Evolutionary conservation across 768 basidiomycete genomes (phyloP).

Genomic region (Mycena capillaripes): DNA sequence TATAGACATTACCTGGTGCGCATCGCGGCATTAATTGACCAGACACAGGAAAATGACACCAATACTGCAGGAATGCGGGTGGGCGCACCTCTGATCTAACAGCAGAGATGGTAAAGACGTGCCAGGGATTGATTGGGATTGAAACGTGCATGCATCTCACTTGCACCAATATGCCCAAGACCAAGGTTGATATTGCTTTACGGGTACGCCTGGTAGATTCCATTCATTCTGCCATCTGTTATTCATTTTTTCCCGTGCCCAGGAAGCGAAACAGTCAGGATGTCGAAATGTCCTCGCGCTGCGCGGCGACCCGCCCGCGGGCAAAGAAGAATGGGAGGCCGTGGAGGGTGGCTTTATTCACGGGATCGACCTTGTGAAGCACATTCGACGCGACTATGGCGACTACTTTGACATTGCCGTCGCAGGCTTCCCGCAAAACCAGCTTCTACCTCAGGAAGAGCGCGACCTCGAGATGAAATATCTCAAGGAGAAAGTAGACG

Average conservation of each 20-base stretch:
- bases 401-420: constrained; percentile 98
- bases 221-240: constrained; percentile 11
- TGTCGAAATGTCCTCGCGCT: constrained; percentile 95
- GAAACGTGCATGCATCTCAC: constrained; percentile 99
- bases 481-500: constrained; percentile 93
- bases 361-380: constrained; percentile 91
- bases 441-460: constrained; percentile 80
- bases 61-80: constrained; percentile 86
- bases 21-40: constrained; percentile 12
- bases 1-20: constrained; percentile 96
- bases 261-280: constrained; percentile 92
- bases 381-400: constrained; percentile 86
- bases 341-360: constrained; percentile 92
- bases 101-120: constrained; percentile 93
- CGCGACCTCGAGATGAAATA: constrained; percentile 84
- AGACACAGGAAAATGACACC: constrained; percentile 10
- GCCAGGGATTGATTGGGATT: constrained; percentile 92
- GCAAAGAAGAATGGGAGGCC: constrained; percentile 92
- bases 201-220: constrained; percentile 66
- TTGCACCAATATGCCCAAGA: constrained; percentile 98
- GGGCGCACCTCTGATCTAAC: constrained; percentile 96
- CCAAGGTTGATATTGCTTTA: constrained; percentile 94
- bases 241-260: constrained; percentile 1
- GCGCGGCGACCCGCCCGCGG: constrained; percentile 92
- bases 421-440: constrained; percentile 91